Evolutionary conservation across 2,329 filamentous ascomycete genomes (phyloP), one percentile per base, ranked within the genome.

Genomic region (Ceratocystis eucalypticola): DNA sequence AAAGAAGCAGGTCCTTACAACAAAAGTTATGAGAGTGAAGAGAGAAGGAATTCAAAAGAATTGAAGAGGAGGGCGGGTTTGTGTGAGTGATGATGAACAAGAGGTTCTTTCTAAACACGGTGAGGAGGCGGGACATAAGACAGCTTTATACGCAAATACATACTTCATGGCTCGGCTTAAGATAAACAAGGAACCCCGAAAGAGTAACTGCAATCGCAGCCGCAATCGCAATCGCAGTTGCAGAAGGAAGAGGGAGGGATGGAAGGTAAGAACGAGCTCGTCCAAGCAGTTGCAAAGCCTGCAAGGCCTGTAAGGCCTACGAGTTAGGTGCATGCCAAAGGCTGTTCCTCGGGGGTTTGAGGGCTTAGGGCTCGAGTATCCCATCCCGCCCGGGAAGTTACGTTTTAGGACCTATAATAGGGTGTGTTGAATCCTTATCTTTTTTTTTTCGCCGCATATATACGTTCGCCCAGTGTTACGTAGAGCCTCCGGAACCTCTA

Each of bases 131-230:
- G 55, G 55, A 59, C 55, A 37, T 15, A 30, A 59, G 55, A 59
- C 55, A 53, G 53, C 44, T 67, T 65, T 67, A 67, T 65, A 65
- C 64, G 15, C 15, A 41, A 41, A 17, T 50, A 48, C 41, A 15
- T 41, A 22, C 45, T 50, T 62, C 22, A 28, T 62, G 61, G 17
- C 45, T 22, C 48, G 17, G 48, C 48, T 50, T 20, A 53, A n/a
- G 61, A 33, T n/a, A 48, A 63, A 37, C 61, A 63, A 30, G 44
- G 30, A 25, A 48, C 10, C 37, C 15, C 61, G 46, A 46, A 45
- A 62, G 22, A 62, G 55, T 10, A 59, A 37, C 28, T 59, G 55
- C 17, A 59, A 59, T 59, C 55, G 55, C 55, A 30, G 50, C 50
- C 50, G 50, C 50, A 15, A n/a, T 20, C 46, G 45, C 45, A 48